phyloP scores from a whole-genome alignment of 2,329 filamentous ascomycete genomes.

The Pseudocercospora musae region DNA sequence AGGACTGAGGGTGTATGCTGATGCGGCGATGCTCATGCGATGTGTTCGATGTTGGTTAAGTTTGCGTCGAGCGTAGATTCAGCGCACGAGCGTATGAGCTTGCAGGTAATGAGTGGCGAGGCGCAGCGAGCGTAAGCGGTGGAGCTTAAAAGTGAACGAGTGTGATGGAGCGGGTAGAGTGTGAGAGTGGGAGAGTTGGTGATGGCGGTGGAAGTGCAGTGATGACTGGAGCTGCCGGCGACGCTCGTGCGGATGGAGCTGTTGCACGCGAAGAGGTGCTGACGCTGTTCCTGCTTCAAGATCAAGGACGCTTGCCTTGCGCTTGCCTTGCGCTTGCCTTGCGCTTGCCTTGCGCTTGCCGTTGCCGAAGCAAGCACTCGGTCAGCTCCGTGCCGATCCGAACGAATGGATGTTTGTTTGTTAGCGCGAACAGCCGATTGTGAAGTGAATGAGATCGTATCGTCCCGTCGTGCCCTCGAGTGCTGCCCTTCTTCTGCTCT shows the following conservation, averaged over 20 bases:
- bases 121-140: not conserved
- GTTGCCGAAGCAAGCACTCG: not conserved
- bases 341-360: not conserved
- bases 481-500: not conserved
- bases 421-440: not conserved
- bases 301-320: not conserved
- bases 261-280: not conserved
- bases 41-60: not conserved
- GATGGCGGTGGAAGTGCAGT: not conserved
- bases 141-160: conserved; percentile 4
- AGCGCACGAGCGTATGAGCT: not conserved
- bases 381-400: not conserved
- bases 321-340: not conserved
- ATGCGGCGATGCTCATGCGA: not conserved
- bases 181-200: no score
- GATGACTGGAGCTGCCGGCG: no score
- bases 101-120: not conserved
- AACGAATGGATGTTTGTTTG: no score
- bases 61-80: not conserved
- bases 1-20: not conserved
- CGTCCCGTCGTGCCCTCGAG: no score
- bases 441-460: not conserved
- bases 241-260: not conserved
- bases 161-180: not conserved
- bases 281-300: conserved; percentile 2